Conservation (phyloP, 2,329 filamentous ascomycete species). For the Juglanconis juglandina region DNA sequence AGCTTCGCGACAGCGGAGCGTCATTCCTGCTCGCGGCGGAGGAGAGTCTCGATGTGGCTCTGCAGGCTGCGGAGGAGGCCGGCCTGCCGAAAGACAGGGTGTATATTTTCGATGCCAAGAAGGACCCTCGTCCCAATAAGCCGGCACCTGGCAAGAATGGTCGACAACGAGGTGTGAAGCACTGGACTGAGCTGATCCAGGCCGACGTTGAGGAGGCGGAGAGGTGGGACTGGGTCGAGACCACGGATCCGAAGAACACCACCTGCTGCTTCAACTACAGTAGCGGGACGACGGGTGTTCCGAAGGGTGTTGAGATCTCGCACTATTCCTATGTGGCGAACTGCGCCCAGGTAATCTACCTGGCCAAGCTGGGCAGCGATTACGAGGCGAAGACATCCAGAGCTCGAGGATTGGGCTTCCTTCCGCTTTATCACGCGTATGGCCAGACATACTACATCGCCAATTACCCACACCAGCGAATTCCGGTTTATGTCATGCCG, state of each 20-base stretch:
- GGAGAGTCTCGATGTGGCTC: constrained; percentile 55
- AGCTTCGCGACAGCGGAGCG: constrained; percentile 69
- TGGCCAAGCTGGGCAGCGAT: constrained; percentile 44
- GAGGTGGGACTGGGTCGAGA: constrained; percentile 62
- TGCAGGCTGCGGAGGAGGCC: constrained; percentile 61
- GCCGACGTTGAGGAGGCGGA: constrained; percentile 45
- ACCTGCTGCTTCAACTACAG: constrained; percentile 76
- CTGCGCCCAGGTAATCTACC: constrained; percentile 54
- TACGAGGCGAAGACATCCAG: constrained; percentile 39
- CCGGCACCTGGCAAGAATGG: constrained; percentile 23
- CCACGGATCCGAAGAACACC: constrained; percentile 45
- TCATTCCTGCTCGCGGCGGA: constrained; percentile 64
- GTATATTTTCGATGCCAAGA: constrained; percentile 62
- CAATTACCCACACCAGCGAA: constrained; percentile 49
- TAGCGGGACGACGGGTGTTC: constrained; percentile 74
- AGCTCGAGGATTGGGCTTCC: constrained; percentile 57
- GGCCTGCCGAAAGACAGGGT: constrained; percentile 54
- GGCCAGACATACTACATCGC: constrained; percentile 70
- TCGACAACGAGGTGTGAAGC: constrained; percentile 40
- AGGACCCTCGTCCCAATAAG: constrained; percentile 28
- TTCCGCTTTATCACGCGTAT: constrained; percentile 75
- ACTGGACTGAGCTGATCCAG: constrained; percentile 64
- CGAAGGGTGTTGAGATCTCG: constrained; percentile 81
- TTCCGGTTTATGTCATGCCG: constrained; percentile 74
- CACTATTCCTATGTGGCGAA: constrained; percentile 76